Base-by-base conservation (phyloP, 2,329 filamentous ascomycete species). In the Colletotrichum tanaceti region DNA sequence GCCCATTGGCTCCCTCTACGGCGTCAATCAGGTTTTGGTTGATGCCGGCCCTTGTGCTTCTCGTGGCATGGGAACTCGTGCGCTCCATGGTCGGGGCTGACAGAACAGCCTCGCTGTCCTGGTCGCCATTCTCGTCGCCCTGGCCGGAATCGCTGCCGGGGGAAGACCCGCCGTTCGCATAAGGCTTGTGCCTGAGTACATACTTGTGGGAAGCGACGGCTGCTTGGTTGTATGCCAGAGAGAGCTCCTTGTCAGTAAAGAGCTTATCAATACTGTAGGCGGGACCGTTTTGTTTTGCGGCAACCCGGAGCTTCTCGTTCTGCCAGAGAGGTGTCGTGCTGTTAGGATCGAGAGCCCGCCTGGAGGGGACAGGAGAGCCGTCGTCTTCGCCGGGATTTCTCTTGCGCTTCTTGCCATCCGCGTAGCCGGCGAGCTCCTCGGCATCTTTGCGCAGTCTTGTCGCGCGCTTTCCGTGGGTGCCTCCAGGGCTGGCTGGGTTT, bases 181-280 rank as follows among this genome's bases (percentile, higher is more conserved):
- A 81, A 41, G 81, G 75, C 58, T 85, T 86, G 74, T 89, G 87
- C 43, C 87, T 85, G 60, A 89, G 78, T 65, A 90, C 83, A 73
- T 89, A 87, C 70, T 87, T 86, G 75, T 90, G 87, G 10, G 89
- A 85, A 2, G 88, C 88, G 22, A 90, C 73, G 38, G 89, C 88
- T 5, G 89, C 86, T 5, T 83, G 80, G 69, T 90, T 90, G 76
- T 90, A 90, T 35, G 87, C 87, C 81, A 91, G 85, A 5, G 86
- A 84, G 38, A 91, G 82, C 78, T 91, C 89, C 77, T 90, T 91
- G 73, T 91, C 89, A 0, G 89, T 91, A 58, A 91, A 91, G 44
- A 91, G 84, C 80, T 91, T 91, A 73, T 91, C 89, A 68, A 91
- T 86, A 75, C 86, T 90, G 76, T 90, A 90, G 1, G 89, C 79